Base-by-base conservation (phyloP, 495 filamentous ascomycete genomes). In the Penicillium lividum region DNA sequence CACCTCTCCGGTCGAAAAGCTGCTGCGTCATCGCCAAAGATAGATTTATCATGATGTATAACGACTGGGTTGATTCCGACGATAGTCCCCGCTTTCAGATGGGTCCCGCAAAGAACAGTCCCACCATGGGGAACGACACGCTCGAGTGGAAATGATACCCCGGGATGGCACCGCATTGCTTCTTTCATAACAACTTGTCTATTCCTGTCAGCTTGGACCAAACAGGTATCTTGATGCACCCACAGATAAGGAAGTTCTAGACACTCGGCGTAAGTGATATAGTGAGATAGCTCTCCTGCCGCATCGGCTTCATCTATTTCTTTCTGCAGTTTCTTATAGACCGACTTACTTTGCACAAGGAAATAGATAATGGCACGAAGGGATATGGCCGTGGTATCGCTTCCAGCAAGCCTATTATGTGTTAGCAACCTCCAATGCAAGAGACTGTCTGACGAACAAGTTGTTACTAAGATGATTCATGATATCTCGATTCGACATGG, bases 1-100 rank as follows among this genome's bases (percentile, higher is more conserved):
- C 82, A 86, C 27, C 81, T 59, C 56, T 80, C 80, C 0, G 83
- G 82, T 5, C 79, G 60, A 49, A 79, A 86, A 0, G 51, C 16
- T 34, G 72, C 72, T 8, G 75, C 76, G 54, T 86, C 82, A 6
- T 68, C 64, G 1, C 82, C 82, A 58, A 75, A 86, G 0, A 83
- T 58, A 13, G 56, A 60, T 16, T 67, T 68, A 29, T 76, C 56
- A 15, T 72, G 66, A n/a, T 72, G 65, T 0, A 70, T 31, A 0
- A 69, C 66, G 16, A 58, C 65, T 9, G 64, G 22, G 36, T 63
- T 73, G 27, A 70, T 56, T 2, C 68, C 68, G 5, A 77, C 54
- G 4, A 59, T 52, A 45, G 56, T 61, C 3, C 64, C 63, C 0
- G 51, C 60, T 15, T 58, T 33, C 13, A 69, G 33, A 38, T 54